These are phyloP conservation scores for Rubus parviflorus DNA, from an alignment of 306 rosid genomes.

Conservation along the genomic window DNA sequence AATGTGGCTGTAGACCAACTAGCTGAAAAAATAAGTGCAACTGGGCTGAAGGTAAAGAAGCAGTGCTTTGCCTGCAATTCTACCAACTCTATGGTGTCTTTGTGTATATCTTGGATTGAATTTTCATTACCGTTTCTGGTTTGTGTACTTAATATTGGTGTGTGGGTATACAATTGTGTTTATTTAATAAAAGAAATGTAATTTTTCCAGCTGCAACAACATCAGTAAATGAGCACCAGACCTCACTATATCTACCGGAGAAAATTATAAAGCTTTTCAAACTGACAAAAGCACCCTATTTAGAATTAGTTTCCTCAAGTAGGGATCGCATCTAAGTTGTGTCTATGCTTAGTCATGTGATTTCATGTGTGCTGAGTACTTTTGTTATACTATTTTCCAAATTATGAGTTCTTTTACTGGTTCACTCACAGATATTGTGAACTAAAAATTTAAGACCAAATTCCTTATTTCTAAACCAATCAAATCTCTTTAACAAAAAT, in stretches of 20 bases:
- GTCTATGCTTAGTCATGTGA: background rate
- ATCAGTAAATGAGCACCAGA: background rate
- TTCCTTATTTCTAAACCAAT: background rate
- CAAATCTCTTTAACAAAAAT: background rate
- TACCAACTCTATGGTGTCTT: background rate
- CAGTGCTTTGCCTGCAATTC: background rate
- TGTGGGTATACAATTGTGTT: background rate
- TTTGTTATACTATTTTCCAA: too few relatives aligned
- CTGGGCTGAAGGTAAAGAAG: constrained; percentile 82
- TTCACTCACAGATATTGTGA: background rate
- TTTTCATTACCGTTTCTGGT: background rate
- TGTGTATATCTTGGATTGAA: constrained; percentile 6
- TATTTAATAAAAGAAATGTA: background rate
- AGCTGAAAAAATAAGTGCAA: constrained; percentile 97
- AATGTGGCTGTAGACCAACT: constrained; percentile 96
- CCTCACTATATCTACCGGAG: background rate
- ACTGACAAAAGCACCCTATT: background rate
- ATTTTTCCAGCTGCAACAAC: background rate
- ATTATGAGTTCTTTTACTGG: too few relatives aligned
- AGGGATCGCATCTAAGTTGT: background rate
- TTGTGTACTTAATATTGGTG: background rate
- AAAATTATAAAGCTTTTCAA: background rate
- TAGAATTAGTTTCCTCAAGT: background rate
- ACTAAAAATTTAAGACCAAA: too few relatives aligned
- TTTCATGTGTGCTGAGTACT: background rate